Conservation (phyloP, 305 asterid species). For the Fraxinus sp. region DNA sequence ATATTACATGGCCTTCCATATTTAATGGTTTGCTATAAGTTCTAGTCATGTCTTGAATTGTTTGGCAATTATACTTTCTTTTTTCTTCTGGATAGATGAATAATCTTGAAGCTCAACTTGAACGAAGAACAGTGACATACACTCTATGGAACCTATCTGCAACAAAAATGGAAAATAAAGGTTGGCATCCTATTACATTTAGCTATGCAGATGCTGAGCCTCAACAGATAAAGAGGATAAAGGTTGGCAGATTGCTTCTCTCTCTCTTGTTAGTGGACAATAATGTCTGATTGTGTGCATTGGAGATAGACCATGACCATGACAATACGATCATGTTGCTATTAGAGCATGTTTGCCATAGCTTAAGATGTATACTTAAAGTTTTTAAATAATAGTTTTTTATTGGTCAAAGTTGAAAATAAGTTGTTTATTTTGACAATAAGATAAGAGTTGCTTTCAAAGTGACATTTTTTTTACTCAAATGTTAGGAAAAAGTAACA, state of each 20-base stretch:
- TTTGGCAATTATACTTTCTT: neutral
- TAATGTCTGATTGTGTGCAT: neutral
- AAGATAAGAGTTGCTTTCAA: neutral
- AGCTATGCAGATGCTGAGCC: slow-evolving; percentile 64
- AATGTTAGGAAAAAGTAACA: neutral
- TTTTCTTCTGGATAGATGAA: slow-evolving; percentile 51
- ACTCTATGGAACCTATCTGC: slow-evolving; percentile 75
- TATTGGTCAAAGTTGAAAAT: neutral
- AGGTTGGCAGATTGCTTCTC: slow-evolving; percentile 39
- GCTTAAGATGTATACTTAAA: neutral
- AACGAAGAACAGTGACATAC: slow-evolving; percentile 86
- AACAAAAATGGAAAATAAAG: slow-evolving; percentile 49
- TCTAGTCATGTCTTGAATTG: slow-evolving; percentile 9
- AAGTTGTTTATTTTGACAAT: neutral
- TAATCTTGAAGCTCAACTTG: slow-evolving; percentile 76
- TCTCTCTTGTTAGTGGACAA: slow-evolving; percentile 4
- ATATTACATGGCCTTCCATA: slow-evolving; percentile 3
- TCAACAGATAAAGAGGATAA: slow-evolving; percentile 65
- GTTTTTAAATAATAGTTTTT: neutral
- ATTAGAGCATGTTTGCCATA: neutral
- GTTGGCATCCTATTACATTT: slow-evolving; percentile 90
- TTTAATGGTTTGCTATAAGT: slow-evolving; percentile 5
- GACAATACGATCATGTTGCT: neutral
- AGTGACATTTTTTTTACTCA: neutral
- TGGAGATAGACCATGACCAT: neutral